Percentiles rank a stretch among this genome's conserved stretches.
Conservation (phyloP, 2,329 filamentous ascomycete species). For the Alternaria conjuncta region DNA sequence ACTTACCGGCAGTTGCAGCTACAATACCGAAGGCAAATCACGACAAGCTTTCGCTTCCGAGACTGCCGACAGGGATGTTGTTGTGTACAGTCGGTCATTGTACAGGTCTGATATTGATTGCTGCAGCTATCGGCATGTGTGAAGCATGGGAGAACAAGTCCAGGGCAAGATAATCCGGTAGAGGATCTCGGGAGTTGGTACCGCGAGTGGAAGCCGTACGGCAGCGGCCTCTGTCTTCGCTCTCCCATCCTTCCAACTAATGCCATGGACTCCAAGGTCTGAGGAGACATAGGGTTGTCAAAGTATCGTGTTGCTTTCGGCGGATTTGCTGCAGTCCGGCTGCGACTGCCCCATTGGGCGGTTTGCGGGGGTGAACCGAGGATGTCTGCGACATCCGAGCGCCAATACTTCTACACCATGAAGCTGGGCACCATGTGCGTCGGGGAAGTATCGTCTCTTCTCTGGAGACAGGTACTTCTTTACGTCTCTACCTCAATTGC, state of each 20-base stretch:
- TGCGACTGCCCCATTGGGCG: background rate
- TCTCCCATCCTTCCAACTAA: background rate
- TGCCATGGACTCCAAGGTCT: background rate
- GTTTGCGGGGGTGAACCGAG: background rate
- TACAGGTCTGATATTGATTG: background rate
- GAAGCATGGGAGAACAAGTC: background rate
- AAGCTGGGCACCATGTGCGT: background rate
- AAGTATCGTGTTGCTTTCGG: background rate
- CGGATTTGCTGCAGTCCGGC: background rate
- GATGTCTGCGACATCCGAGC: background rate
- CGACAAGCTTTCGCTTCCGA: background rate
- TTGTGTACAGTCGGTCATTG: background rate
- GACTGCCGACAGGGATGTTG: background rate
- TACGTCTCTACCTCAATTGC: background rate
- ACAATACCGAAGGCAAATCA: slow-evolving; percentile 24
- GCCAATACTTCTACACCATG: background rate
- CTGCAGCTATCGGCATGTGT: background rate
- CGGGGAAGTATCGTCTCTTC: background rate
- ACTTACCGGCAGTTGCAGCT: slow-evolving; percentile 24
- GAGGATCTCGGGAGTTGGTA: background rate
- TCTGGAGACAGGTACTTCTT: background rate
- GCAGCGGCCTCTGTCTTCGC: background rate
- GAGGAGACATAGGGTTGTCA: background rate
- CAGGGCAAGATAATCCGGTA: background rate
- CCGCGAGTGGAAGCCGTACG: background rate